Percentiles rank a stretch among this genome's conserved stretches.
Conservation (phyloP, 2,329 filamentous ascomycete species). For the Ophiostoma ulmi region DNA sequence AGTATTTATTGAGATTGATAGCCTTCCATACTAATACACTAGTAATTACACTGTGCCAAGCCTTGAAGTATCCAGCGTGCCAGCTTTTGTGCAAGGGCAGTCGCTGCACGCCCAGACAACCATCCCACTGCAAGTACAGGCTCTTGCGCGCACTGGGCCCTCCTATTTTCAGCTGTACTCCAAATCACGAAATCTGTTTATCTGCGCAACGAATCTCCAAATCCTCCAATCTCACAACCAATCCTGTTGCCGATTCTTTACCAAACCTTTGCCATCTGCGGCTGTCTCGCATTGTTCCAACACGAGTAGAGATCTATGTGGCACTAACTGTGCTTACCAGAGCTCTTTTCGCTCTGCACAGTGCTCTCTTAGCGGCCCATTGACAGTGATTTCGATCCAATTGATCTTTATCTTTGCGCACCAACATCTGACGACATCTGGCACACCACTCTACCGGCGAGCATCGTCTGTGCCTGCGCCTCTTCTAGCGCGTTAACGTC, state of each 20-base stretch:
- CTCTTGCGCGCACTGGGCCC: conserved; percentile 3
- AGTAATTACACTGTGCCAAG: not conserved
- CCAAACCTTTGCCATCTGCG: not conserved
- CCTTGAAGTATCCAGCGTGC: not conserved
- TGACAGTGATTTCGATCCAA: not conserved
- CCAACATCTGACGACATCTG: conserved; percentile 4
- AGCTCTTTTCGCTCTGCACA: conserved; percentile 7
- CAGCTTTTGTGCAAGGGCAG: not conserved
- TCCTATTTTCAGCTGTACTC: not conserved
- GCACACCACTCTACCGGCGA: not conserved
- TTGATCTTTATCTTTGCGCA: not conserved
- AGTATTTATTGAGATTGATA: not conserved
- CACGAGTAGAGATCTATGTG: not conserved
- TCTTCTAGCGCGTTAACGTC: not conserved
- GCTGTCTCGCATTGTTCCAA: not conserved
- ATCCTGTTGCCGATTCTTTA: not conserved
- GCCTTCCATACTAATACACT: not conserved
- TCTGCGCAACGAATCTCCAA: not conserved
- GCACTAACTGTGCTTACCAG: conserved; percentile 18
- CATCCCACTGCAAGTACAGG: not conserved
- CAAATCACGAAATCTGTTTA: not conserved
- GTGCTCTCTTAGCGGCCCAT: conserved; percentile 14
- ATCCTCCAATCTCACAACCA: not conserved
- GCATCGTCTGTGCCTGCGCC: not conserved
- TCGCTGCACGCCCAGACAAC: too few species aligned